Base-by-base conservation (phyloP, 2,329 filamentous ascomycete genomes). In the Shiraia bambusicola region DNA sequence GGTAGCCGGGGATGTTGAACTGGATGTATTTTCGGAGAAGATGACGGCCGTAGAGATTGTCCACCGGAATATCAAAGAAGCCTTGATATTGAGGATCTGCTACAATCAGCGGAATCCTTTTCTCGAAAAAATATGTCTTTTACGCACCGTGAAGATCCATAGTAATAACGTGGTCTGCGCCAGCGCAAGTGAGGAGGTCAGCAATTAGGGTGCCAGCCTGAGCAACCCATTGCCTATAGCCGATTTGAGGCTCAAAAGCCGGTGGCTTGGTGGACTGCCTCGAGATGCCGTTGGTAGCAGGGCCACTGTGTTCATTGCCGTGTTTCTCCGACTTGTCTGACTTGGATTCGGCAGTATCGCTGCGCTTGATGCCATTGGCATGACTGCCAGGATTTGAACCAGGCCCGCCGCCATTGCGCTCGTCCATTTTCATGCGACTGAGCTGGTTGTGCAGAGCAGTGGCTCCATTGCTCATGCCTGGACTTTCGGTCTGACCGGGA, bases 181-280 rank as follows among this genome's bases (percentile, higher is more conserved):
- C 93, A 50, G 93, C 92, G 71, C 91, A 96, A 28, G 90, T 96
- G 53, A 98, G 77, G 31, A 98, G 81, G 67, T 97, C 91, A 36
- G 93, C 93, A 34, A 98, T 87, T 42, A 98, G 79, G 22, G 91
- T 97, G 46, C 93, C 93, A 29, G 93, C 91, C 73, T 97, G 93
- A 15, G 93, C 93, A 50, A 98, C 92, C 93, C 93, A 98, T 73
- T 95, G 89, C 75, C 93, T 93, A 71, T 98, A 98, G 36, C 93
- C 93, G 6, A 91, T 88, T 66, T 92, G 91, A 14, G 88, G 84
- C 66, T 89, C 81, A 67, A 87, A 87, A 29, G 69, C 56, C 16
- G 66, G 85, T 77, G 58, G 76, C 77, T 76, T 77, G 25, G 69
- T 66, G 27, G 58, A 34, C 29, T 54, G 52, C 30, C 52, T 52